Conservation (phyloP, 495 filamentous ascomycete species). For the Tuber borchii region DNA sequence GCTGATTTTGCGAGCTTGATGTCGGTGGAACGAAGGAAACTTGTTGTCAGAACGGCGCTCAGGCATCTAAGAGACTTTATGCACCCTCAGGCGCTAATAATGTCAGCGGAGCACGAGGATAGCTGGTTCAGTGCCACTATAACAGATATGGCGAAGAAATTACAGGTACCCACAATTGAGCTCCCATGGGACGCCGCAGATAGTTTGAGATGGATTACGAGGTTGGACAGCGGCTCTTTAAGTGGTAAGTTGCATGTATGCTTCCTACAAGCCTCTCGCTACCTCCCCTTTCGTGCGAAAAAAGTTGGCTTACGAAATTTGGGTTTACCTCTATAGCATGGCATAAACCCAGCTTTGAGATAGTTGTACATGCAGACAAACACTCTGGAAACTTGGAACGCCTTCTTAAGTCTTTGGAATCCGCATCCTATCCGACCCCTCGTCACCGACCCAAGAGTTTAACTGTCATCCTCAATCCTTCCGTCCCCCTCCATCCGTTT, state of each 20-base stretch:
- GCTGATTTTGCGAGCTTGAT: constrained; percentile 49
- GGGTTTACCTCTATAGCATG: constrained; percentile 43
- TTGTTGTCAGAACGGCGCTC: constrained; percentile 45
- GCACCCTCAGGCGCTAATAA: constrained; percentile 50
- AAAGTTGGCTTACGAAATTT: constrained; percentile 15
- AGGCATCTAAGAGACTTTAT: constrained; percentile 48
- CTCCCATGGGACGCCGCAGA: constrained; percentile 51
- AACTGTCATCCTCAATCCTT: constrained; percentile 58
- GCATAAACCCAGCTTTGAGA: constrained; percentile 55
- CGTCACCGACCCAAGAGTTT: constrained; percentile 46
- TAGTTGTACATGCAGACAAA: constrained; percentile 56
- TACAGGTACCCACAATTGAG: constrained; percentile 50
- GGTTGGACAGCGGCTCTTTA: constrained; percentile 56
- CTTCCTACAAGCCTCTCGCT: constrained; percentile 15
- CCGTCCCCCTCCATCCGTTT: constrained; percentile 49
- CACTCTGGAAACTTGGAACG: constrained; percentile 56
- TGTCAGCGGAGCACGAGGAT: constrained; percentile 48
- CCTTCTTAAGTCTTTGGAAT: constrained; percentile 55
- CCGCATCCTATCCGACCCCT: constrained; percentile 54
- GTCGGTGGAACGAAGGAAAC: constrained; percentile 47
- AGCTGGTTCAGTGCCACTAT: constrained; percentile 45
- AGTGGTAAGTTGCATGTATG: constrained; percentile 43
- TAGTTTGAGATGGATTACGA: constrained; percentile 59
- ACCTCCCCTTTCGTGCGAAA: constrained; percentile 8
- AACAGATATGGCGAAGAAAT: constrained; percentile 44